These are phyloP conservation scores for Meyerozyma sp. DNA, from an alignment of 1,139 yeast species.

Conservation along the genomic window DNA sequence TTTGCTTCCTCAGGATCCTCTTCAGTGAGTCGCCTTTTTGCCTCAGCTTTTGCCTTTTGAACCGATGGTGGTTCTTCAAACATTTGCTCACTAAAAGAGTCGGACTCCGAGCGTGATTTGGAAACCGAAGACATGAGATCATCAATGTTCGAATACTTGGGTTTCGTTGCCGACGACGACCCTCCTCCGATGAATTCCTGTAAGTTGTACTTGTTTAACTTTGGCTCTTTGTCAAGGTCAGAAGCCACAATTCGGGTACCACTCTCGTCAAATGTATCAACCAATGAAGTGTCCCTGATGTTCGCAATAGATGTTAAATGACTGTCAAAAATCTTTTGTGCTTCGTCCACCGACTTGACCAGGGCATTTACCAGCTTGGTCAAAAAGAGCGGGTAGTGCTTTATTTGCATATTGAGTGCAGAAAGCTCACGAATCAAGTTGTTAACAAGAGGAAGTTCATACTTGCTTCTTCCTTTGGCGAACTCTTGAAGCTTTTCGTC, in stretches of 20 bases:
- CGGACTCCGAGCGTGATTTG: neutral
- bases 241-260: neutral
- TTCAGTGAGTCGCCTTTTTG: neutral
- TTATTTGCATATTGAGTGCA: neutral
- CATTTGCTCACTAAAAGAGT: neutral
- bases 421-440: neutral
- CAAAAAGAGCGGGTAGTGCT: neutral
- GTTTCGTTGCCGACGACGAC: neutral
- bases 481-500: neutral
- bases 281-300: neutral
- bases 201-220: neutral
- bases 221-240: neutral
- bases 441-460: neutral
- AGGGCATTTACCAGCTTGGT: neutral
- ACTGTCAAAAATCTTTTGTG: neutral
- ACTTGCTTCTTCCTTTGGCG: neutral
- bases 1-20: conserved; percentile 10
- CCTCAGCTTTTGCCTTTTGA: neutral
- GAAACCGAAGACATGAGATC: neutral
- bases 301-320: neutral
- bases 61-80: neutral
- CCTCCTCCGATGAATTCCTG: neutral
- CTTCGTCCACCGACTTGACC: neutral
- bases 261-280: neutral
- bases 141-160: neutral